phyloP scores from a whole-genome alignment of 495 filamentous ascomycete genomes.

The Xylaria acuta region DNA sequence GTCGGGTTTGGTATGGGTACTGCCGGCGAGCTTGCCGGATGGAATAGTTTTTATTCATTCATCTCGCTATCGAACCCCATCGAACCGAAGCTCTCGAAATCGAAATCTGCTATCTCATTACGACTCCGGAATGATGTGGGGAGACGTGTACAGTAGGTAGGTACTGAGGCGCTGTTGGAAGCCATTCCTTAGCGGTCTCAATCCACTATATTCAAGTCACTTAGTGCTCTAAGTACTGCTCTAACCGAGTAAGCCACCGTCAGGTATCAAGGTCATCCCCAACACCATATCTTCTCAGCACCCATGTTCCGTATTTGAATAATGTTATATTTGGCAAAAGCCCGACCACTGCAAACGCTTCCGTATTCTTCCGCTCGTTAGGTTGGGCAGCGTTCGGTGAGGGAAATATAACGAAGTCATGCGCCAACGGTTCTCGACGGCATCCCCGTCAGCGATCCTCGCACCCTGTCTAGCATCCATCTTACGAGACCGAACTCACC shows the following conservation, averaged over 20 bases:
- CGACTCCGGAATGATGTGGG: neutral
- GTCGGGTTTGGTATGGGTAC: neutral
- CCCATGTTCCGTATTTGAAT: neutral
- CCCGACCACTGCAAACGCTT: neutral
- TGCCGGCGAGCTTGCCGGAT: conserved; percentile 2
- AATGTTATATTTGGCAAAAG: neutral
- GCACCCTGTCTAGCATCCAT: neutral
- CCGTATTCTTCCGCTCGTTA: neutral
- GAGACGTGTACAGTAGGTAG: neutral
- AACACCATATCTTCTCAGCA: neutral
- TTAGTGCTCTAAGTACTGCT: neutral
- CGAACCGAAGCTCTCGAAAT: conserved; percentile 3
- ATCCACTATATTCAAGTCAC: neutral
- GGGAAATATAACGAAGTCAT: neutral
- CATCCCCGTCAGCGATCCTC: neutral
- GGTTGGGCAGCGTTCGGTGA: neutral
- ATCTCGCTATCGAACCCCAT: conserved; percentile 5
- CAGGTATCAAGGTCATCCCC: neutral
- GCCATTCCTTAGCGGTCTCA: neutral
- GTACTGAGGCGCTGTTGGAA: neutral
- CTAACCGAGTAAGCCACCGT: neutral
- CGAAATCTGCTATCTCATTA: neutral
- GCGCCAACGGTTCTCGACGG: neutral
- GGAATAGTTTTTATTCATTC: neutral
- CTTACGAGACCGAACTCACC: conserved; percentile 3